Evolutionary conservation across 2,329 filamentous ascomycete genomes (phyloP).

Genomic region (Sporothrix sp.): DNA sequence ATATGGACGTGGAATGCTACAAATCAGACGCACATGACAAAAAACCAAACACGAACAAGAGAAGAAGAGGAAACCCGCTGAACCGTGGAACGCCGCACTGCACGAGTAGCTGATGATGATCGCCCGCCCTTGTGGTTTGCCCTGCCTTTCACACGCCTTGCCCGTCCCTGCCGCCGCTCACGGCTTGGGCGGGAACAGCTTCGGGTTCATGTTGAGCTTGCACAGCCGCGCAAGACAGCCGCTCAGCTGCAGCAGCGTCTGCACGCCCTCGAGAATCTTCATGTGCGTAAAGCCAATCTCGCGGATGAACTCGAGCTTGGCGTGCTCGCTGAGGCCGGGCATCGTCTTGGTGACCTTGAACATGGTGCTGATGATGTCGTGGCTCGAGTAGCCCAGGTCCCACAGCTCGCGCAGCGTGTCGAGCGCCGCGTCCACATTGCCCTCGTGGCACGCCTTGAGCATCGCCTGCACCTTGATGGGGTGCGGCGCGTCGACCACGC

Average conservation of each 20-base stretch:
- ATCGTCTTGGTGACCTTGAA: constrained; percentile 97
- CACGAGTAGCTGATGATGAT: neutral
- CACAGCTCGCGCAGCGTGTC: constrained; percentile 84
- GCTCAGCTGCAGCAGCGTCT: constrained; percentile 86
- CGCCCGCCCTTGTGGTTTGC: neutral
- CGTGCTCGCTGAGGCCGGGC: constrained; percentile 81
- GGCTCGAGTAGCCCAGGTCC: constrained; percentile 92
- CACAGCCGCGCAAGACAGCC: constrained; percentile 85
- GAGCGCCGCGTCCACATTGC: constrained; percentile 78
- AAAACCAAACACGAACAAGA: neutral
- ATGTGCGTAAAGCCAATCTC: constrained; percentile 99
- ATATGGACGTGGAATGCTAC: neutral
- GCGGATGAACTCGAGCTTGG: constrained; percentile 94
- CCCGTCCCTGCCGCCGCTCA: neutral
- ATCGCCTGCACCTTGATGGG: constrained; percentile 98
- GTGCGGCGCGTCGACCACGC: constrained; percentile 92
- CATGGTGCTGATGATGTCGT: constrained; percentile 99
- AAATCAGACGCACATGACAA: neutral
- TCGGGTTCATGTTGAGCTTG: constrained; percentile 93
- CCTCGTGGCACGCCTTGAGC: constrained; percentile 94
- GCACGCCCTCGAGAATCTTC: constrained; percentile 96
- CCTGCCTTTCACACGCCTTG: neutral
- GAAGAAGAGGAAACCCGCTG: neutral
- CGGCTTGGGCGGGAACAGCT: constrained; percentile 50
- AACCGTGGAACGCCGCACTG: constrained; percentile 1